Base-by-base conservation (phyloP, 371 early-diverging fungal species). In the Syncephalastrum racemosum region DNA sequence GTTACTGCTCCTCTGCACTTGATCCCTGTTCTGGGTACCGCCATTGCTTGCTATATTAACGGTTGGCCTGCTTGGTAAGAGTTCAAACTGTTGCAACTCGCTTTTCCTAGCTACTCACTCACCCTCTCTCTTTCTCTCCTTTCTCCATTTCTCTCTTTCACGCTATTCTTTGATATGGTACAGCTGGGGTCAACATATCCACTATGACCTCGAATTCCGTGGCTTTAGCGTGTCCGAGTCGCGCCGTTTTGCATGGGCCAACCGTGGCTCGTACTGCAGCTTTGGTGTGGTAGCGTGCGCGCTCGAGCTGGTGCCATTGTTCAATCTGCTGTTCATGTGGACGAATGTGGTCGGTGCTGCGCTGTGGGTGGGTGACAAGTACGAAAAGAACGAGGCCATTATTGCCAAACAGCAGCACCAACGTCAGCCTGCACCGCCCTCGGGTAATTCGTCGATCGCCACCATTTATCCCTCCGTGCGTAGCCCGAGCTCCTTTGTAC, bases 331-430 rank as follows among this genome's bases (percentile, higher is more conserved):
- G 1, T 90, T 89, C 57, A 79, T 87, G 68, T 89, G 86, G 80
- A 89, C 91, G 5, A 89, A 89, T 55, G 82, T 84, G n/a, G 85
- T 89, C 4, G 89, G 85, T 7, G 83, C 86, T 19, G 91, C 90
- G 4, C 62, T 91, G 4, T 91, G 87, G 85, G 86, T 85, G 2
- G 84, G 79, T 4, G 87, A 87, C 41, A 71, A 82, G 48, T 82
- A 81, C 61, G 81, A 76, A 56, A 67, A 73, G 52, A 73, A 77
- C 7, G 79, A 78, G 22, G 45, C 50, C 0, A 51, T 45, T 4
- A 61, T 61, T 52, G 58, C 58, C 16, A 55, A 57, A 39, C 57
- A 64, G 23, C 53, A 52, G 16, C 54, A 54, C 16, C 60, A 52
- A 43, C 60, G 52, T 7, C 39, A 51, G 5, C 52, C 25, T 14